Evolutionary conservation across 225 moss, liverwort and hornwort species (phyloP), one percentile per base, ranked within the genome.

Genomic region (Antitrichia curtipendula): DNA sequence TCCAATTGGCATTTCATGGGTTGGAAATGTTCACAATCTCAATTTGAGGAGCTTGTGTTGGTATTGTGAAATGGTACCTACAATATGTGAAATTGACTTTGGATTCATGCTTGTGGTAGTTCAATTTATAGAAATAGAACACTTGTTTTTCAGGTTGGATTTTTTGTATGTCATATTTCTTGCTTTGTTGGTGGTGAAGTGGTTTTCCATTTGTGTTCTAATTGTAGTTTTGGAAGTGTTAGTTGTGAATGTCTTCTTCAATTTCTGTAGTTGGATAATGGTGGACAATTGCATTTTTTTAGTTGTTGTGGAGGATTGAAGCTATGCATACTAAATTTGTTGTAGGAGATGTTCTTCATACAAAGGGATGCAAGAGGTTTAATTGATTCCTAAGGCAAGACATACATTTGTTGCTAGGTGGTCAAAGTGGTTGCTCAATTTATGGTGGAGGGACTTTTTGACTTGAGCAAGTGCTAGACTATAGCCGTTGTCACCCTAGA

Each of bases 101-200:
- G n/a, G n/a, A n/a, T 66, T 22, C 12, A 5, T 21, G 12, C 7
- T 21, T n/a, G 29, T 43, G 7, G 71, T 73, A 18, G 29, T 45
- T 28, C 1, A 5, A 25, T 45, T 72, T 29, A 17, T 25, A 45
- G 17, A 18, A 72, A 47, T 2, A 45, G 3, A 5, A 29, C 16
- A 10, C 17, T 45, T 29, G 29, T 1, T 72, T 73, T 29, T 6
- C 1, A 47, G 2, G 47, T 18, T 73, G 8, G 16, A 45, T n/a
- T 45, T 14, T 17, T 2, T 6, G 0, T 72, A 17, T 45, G 17
- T 9, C 5, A 17, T 0, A 45, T 29, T 43, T 17, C 13, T 8
- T 71, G 29, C 1, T 72, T 17, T 45, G 13, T 17, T 0, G 0
- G 0, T 27, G 6, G 9, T 43, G 14, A 27, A 15, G 16, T 20